Evolutionary conservation across 257 asterid species (phyloP).

Genomic region (Solanum clarkiae): DNA sequence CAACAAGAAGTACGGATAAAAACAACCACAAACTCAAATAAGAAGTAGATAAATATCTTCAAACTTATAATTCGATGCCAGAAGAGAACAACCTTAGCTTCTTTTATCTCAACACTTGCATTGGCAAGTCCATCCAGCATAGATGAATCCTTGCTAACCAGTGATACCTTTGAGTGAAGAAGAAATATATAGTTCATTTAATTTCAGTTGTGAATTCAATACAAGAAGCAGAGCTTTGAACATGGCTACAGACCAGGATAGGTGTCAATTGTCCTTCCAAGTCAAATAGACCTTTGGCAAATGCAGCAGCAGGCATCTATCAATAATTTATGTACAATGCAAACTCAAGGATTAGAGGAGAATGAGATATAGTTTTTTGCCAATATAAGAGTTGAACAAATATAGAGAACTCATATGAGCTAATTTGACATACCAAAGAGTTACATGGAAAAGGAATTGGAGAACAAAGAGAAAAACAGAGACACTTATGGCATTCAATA

Average conservation of each 20-base stretch:
- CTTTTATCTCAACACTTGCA: conserved; percentile 80
- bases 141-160: conserved; percentile 96
- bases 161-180: conserved; percentile 54
- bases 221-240: not conserved
- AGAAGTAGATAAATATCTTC: not conserved
- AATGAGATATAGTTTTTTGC: not conserved
- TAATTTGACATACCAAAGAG: not conserved
- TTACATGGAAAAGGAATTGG: not conserved
- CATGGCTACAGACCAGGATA: conserved; percentile 52
- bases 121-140: conserved; percentile 95
- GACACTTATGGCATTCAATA: not conserved
- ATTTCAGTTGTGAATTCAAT: not conserved
- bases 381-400: not conserved
- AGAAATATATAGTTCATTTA: not conserved
- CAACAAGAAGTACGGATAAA: not conserved
- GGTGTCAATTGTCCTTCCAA: conserved; percentile 97
- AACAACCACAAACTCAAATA: not conserved
- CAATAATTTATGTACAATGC: not conserved
- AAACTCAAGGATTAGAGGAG: not conserved
- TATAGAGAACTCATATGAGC: not conserved
- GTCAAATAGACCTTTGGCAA: conserved; percentile 95
- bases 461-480: not conserved
- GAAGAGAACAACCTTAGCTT: conserved; percentile 66
- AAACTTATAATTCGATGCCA: not conserved
- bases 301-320: conserved; percentile 99